These are phyloP conservation scores for Saccharomyces hybrid DNA, from an alignment of 1,139 yeast genomes.

Conservation along the genomic window DNA sequence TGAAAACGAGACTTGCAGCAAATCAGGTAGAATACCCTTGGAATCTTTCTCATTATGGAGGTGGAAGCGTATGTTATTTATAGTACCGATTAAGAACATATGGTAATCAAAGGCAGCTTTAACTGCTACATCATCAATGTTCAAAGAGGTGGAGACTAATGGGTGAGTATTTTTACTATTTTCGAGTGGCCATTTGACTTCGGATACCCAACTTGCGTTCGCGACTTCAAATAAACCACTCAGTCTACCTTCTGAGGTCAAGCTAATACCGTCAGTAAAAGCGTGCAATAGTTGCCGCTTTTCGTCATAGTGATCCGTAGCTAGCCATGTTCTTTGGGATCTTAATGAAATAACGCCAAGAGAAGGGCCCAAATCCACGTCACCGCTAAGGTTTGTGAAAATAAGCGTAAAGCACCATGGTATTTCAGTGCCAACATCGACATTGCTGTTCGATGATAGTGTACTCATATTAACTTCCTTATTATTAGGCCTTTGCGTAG, in stretches of 20 bases:
- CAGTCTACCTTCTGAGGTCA: conserved; percentile 66
- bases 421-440: conserved; percentile 25
- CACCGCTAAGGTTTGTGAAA: conserved; percentile 45
- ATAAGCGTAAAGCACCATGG: conserved; percentile 70
- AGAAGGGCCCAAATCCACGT: conserved; percentile 76
- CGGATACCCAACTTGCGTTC: conserved; percentile 51
- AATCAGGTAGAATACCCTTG: conserved; percentile 44
- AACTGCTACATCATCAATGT: conserved; percentile 47
- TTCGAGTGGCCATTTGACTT: conserved; percentile 56
- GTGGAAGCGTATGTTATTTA: conserved; percentile 46
- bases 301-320: conserved; percentile 57
- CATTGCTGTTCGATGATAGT: conserved; percentile 8
- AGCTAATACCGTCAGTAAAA: conserved; percentile 48
- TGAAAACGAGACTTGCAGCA: conserved; percentile 49
- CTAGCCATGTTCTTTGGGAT: conserved; percentile 59
- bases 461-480: conserved; percentile 8
- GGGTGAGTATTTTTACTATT: conserved; percentile 48
- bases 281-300: conserved; percentile 67
- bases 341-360: conserved; percentile 56
- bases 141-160: conserved; percentile 53
- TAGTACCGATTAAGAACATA: conserved; percentile 58
- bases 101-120: conserved; percentile 78
- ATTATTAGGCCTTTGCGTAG: conserved; percentile 5
- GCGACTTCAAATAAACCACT: conserved; percentile 57
- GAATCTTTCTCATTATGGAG: conserved; percentile 62